Conservation (phyloP, 345 rosid genomes). For the Linum usitatissimum region DNA sequence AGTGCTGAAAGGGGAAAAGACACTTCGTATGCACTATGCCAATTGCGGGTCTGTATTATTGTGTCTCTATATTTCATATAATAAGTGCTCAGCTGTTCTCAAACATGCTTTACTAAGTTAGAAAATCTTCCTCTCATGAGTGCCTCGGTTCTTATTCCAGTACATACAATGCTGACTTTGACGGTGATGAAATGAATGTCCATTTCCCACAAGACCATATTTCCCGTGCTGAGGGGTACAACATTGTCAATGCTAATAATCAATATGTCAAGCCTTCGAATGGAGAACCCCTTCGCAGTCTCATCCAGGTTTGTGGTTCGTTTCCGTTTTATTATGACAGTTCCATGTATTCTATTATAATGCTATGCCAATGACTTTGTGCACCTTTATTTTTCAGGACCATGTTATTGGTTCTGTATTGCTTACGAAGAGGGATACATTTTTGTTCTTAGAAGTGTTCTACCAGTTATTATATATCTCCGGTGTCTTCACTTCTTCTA, state of each 20-base stretch:
- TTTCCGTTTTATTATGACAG: not conserved
- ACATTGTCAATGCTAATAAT: slow-evolving; percentile 94
- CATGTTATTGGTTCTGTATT: slow-evolving; percentile 81
- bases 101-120: not conserved
- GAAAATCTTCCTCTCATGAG: slow-evolving; percentile 1
- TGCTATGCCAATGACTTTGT: not conserved
- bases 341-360: slow-evolving; percentile 9
- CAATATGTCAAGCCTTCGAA: slow-evolving; percentile 91
- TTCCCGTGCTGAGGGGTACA: slow-evolving; percentile 96
- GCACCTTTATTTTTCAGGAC: slow-evolving; percentile 49
- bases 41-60: slow-evolving; percentile 71
- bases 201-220: slow-evolving; percentile 99
- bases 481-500: slow-evolving; percentile 44
- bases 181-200: slow-evolving; percentile 99
- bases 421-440: slow-evolving; percentile 85
- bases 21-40: slow-evolving; percentile 98
- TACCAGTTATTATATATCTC: slow-evolving; percentile 79
- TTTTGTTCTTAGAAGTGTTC: slow-evolving; percentile 54
- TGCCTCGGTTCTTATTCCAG: slow-evolving; percentile 33
- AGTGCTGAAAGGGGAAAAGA: slow-evolving; percentile 83
- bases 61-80: not conserved
- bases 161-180: slow-evolving; percentile 99
- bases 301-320: slow-evolving; percentile 68
- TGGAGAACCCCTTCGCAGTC: slow-evolving; percentile 85
- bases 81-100: not conserved